Evolutionary conservation across 1,284 basidiomycete species (phyloP).

Genomic region (Cutaneotrichosporon curvatum): DNA sequence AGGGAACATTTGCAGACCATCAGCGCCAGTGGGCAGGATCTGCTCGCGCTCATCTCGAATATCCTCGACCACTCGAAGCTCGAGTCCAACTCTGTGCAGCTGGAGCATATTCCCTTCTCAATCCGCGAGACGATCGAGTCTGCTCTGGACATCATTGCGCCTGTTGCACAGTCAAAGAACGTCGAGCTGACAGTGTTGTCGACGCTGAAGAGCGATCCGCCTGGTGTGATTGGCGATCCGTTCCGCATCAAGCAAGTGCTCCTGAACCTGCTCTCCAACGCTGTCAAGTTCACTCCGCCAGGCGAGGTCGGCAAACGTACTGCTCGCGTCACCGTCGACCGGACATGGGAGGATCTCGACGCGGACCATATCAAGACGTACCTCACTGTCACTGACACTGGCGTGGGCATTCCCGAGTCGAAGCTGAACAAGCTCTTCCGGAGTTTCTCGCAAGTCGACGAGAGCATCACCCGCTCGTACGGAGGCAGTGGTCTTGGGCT

Average conservation of each 20-base stretch:
- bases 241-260: slow-evolving; percentile 41
- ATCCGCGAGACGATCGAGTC: slow-evolving; percentile 41
- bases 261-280: slow-evolving; percentile 37
- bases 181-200: slow-evolving; percentile 36
- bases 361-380: slow-evolving; percentile 20
- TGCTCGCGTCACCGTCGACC: slow-evolving; percentile 29
- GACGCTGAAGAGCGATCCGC: slow-evolving; percentile 31
- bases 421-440: slow-evolving; percentile 42
- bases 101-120: slow-evolving; percentile 46
- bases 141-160: slow-evolving; percentile 37
- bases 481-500: slow-evolving; percentile 42
- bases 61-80: slow-evolving; percentile 49
- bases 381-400: slow-evolving; percentile 33
- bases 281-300: slow-evolving; percentile 38
- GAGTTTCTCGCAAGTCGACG: slow-evolving; percentile 42
- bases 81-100: slow-evolving; percentile 44
- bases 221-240: slow-evolving; percentile 34
- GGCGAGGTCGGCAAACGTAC: slow-evolving; percentile 6
- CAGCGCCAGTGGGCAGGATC: slow-evolving; percentile 45
- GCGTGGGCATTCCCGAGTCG: slow-evolving; percentile 31
- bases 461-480: slow-evolving; percentile 37
- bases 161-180: slow-evolving; percentile 35
- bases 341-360: slow-evolving; percentile 18
- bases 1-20: slow-evolving; percentile 48
- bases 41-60: slow-evolving; percentile 48